Conservation (phyloP, 1,284 basidiomycete genomes). For the Thecaphora frezii region DNA sequence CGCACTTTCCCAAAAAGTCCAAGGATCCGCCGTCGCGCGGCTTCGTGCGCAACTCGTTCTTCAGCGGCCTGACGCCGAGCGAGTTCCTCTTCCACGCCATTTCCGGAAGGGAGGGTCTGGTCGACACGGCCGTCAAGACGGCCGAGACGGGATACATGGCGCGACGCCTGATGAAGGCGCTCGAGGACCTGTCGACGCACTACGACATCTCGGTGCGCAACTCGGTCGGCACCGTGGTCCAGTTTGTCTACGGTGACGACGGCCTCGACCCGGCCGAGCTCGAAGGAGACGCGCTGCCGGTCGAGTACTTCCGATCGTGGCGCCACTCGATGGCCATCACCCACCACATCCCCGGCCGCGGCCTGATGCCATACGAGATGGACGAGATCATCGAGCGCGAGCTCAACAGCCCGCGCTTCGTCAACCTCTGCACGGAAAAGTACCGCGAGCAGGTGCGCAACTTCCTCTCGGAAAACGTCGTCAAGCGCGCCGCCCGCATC, state of each 20-base stretch:
- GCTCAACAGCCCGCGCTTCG: constrained; percentile 63
- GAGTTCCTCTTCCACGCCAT: constrained; percentile 99
- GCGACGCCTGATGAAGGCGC: constrained; percentile 94
- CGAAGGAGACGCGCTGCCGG: constrained; percentile 84
- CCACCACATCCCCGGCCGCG: constrained; percentile 60
- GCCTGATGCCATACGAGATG: constrained; percentile 86
- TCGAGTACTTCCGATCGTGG: constrained; percentile 73
- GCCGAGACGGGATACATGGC: constrained; percentile 99
- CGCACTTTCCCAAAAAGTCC: constrained; percentile 97
- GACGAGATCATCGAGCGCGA: constrained; percentile 72
- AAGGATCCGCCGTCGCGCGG: constrained; percentile 96
- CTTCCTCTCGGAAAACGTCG: constrained; percentile 75
- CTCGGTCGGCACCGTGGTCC: constrained; percentile 92
- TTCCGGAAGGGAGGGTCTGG: constrained; percentile 95
- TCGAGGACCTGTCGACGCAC: constrained; percentile 94
- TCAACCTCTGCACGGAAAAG: constrained; percentile 69
- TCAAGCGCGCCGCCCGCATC: constrained; percentile 69
- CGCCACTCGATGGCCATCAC: constrained; percentile 76
- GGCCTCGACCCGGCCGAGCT: constrained; percentile 94
- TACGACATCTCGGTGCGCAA: constrained; percentile 98
- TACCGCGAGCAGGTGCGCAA: constrained; percentile 76
- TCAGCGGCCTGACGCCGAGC: constrained; percentile 86
- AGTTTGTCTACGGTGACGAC: constrained; percentile 96
- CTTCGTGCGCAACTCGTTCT: constrained; percentile 95
- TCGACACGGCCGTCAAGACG: constrained; percentile 99